These are phyloP conservation scores for Cercospora sojina DNA, from an alignment of 2,329 filamentous ascomycete species.

Conservation along the genomic window DNA sequence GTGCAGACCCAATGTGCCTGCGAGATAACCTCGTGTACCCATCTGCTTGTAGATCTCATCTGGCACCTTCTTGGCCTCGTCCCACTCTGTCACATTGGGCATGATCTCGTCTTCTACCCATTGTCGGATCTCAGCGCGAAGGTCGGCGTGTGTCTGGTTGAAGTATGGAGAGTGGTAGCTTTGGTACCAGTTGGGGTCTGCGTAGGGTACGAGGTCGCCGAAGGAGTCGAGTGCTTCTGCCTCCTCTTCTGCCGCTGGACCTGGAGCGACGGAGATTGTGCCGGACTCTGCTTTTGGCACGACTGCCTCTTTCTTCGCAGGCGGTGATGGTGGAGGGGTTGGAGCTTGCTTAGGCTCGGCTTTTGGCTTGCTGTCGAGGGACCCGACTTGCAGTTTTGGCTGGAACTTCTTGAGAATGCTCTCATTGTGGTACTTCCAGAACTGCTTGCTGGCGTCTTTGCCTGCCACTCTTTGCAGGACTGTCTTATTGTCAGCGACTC, in stretches of 20 bases:
- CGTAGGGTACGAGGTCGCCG: constrained; percentile 85
- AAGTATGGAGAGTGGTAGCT: constrained; percentile 90
- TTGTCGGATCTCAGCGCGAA: constrained; percentile 85
- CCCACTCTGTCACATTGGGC: constrained; percentile 92
- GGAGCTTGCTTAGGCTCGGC: constrained; percentile 53
- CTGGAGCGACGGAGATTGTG: constrained; percentile 44
- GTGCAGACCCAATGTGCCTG: constrained; percentile 81
- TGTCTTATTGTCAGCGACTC: constrained; percentile 33
- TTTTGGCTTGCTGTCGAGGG: constrained; percentile 80
- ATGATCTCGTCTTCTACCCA: constrained; percentile 90
- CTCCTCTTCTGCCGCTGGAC: constrained; percentile 48
- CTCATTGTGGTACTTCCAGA: constrained; percentile 75
- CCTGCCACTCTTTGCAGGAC: constrained; percentile 64
- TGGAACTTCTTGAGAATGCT: constrained; percentile 79
- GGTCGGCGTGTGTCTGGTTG: constrained; percentile 88
- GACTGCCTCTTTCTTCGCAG: constrained; percentile 50
- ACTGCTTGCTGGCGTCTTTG: constrained; percentile 68
- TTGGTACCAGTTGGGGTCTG: constrained; percentile 75
- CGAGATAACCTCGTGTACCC: constrained; percentile 87
- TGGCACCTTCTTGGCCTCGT: constrained; percentile 88
- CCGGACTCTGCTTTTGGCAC: constrained; percentile 62
- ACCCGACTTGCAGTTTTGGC: constrained; percentile 76
- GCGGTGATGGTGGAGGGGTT: constrained; percentile 52
- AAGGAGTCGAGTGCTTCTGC: constrained; percentile 77
- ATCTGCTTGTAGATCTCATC: constrained; percentile 91